A percentile compares a stretch with the other conserved stretches of the same genome.
phyloP scores from a whole-genome alignment of 2,329 filamentous ascomycete species.

The Nemania sp. region DNA sequence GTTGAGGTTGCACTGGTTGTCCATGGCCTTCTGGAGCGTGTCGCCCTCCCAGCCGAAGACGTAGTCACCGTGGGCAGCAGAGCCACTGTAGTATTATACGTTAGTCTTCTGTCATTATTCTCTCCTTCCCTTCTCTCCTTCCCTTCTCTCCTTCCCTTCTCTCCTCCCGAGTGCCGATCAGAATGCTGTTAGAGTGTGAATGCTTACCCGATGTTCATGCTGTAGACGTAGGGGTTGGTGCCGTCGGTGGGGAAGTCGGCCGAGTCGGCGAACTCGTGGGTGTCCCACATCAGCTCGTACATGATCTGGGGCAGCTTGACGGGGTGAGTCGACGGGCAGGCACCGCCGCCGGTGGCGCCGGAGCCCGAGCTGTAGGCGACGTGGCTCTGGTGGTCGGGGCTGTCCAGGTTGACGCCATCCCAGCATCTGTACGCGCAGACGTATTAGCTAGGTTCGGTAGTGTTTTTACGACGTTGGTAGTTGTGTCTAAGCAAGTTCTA shows the following conservation, averaged over 20 bases:
- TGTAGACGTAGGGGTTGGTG: constrained; percentile 48
- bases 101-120: too few relatives aligned
- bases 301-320: constrained; percentile 53
- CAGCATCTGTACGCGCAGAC: constrained; percentile 46
- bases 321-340: constrained; percentile 50
- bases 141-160: too few relatives aligned
- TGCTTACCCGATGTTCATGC: constrained; percentile 47
- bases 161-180: too few relatives aligned
- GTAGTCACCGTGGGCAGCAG: constrained; percentile 55
- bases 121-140: too few relatives aligned
- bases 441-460: constrained; percentile 8
- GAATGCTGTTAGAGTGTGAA: too few relatives aligned
- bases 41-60: constrained; percentile 56
- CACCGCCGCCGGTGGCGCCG: constrained; percentile 50
- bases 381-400: constrained; percentile 52
- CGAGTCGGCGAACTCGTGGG: constrained; percentile 46
- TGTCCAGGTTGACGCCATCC: constrained; percentile 53
- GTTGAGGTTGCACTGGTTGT: constrained; percentile 52
- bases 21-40: constrained; percentile 53
- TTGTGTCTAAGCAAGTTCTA: not conserved
- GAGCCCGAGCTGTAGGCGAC: constrained; percentile 50
- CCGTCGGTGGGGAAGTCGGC: constrained; percentile 49
- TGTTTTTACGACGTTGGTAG: not conserved
- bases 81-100: constrained; percentile 41
- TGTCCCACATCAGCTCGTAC: constrained; percentile 54